Evolutionary conservation across 1,284 basidiomycete genomes (phyloP).

Genomic region (Leccinum pachyderme): DNA sequence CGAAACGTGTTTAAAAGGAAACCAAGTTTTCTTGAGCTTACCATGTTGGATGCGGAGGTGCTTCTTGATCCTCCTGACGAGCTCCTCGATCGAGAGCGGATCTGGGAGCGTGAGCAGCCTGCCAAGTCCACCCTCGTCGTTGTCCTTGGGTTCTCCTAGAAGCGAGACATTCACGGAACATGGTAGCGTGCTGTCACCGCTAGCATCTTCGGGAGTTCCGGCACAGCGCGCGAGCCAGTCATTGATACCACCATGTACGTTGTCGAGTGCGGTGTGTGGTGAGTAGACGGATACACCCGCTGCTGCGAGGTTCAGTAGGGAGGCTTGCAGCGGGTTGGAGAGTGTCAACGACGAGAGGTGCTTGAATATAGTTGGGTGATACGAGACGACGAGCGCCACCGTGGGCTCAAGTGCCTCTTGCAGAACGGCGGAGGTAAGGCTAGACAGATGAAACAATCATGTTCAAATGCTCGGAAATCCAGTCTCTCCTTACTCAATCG

Average conservation of each 20-base stretch:
- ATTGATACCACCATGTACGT: constrained; percentile 80
- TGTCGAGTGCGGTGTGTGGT: constrained; percentile 88
- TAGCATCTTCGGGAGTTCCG: constrained; percentile 25
- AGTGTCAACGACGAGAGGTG: constrained; percentile 79
- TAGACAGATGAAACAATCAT: constrained; percentile 34
- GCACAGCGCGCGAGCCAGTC: constrained; percentile 69
- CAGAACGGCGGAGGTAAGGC: constrained; percentile 76
- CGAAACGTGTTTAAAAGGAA: constrained; percentile 8
- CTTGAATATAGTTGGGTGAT: constrained; percentile 90
- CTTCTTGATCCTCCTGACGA: constrained; percentile 67
- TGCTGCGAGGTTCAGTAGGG: constrained; percentile 76
- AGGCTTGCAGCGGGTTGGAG: constrained; percentile 74
- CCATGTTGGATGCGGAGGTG: constrained; percentile 64
- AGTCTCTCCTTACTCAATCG: constrained; percentile 69
- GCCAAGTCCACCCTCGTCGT: constrained; percentile 62
- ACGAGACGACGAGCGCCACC: constrained; percentile 74
- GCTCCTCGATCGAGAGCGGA: constrained; percentile 54
- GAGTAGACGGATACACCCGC: constrained; percentile 84
- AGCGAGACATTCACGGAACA: constrained; percentile 35
- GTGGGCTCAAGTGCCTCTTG: constrained; percentile 69
- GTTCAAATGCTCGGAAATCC: constrained; percentile 10
- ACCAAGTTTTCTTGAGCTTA: constrained; percentile 34
- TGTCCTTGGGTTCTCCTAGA: constrained; percentile 38
- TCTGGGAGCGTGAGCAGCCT: constrained; percentile 61
- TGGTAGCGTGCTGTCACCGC: neutral